Base-by-base conservation (phyloP, 495 filamentous ascomycete species). In the Aspergillus homomorphus region DNA sequence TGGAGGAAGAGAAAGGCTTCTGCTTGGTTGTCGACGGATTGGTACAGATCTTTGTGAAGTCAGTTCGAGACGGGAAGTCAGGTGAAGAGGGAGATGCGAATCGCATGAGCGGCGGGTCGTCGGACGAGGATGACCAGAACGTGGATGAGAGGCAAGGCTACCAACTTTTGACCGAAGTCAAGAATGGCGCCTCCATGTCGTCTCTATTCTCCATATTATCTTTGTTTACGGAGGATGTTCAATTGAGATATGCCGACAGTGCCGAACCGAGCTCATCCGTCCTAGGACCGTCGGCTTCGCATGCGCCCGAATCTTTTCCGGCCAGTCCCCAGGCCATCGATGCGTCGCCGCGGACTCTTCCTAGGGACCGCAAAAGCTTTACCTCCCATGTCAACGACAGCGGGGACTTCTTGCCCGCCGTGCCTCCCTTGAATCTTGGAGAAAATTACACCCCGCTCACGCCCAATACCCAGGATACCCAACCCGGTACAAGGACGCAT, bases 21-120 rank as follows among this genome's bases (percentile, higher is more conserved):
- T 98, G 95, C 65, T 79, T 98, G 58, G 94, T 98, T 14, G 94
- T 98, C 7, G 95, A 98, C 78, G 94, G 94, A 0, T 66, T 97
- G 58, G 95, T 98, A 1, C 92, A 98, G 73, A 97, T 98, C 44
- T 98, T 98, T 69, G 94, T 98, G 66, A 97, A 96, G 69, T 96
- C 94, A 19, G 84, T 83, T 19, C 83, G 86, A 15, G 81, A 89
- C 44, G 73, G 73, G 3, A 78, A 77, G 52, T 62, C 62, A 3
- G 63, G 60, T 5, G 57, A 59, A 15, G 61, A 69, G n/a, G 67
- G 70, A 49, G 65, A 62, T 3, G 7, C 65, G 4, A 53, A 45
- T 50, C 52, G 61, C 14, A 41, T 66, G 58, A 59, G 62, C 33
- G 65, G 65, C 53, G 72, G 72, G 2, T 77, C 78, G 2, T 86